Evolutionary conservation across 179 eudicot species (phyloP).

Genomic region (Silene vulgaris): DNA sequence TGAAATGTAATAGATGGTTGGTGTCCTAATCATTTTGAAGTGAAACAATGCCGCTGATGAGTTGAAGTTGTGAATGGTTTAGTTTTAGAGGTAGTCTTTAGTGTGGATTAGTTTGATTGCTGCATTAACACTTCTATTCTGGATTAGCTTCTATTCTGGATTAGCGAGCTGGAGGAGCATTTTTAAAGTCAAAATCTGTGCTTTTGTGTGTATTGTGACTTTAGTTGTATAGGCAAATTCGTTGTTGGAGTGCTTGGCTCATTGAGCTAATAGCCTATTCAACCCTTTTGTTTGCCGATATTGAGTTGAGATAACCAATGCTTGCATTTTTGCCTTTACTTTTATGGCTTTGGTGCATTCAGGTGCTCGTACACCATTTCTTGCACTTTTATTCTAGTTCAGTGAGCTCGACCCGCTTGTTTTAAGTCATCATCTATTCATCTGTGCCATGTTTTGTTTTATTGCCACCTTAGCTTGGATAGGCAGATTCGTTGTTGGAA

Average conservation of each 20-base stretch:
- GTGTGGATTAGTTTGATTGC: neutral
- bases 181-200: neutral
- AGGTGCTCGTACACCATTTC: constrained; percentile 25
- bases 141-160: too few species aligned
- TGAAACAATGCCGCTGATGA: neutral
- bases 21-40: too few species aligned
- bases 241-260: constrained; percentile 29
- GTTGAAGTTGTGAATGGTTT: neutral
- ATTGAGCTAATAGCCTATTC: constrained; percentile 23
- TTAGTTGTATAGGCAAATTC: constrained; percentile 3
- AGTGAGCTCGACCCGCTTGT: too few species aligned
- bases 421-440: too few species aligned
- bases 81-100: neutral
- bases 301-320: constrained; percentile 32
- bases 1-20: too few species aligned
- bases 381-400: too few species aligned
- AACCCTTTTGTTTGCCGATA: neutral
- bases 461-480: too few species aligned
- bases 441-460: too few species aligned
- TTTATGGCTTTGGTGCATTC: constrained; percentile 33
- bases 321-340: constrained; percentile 29
- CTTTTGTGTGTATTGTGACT: neutral
- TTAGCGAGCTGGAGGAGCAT: too few species aligned
- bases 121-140: neutral
- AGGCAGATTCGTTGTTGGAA: constrained; percentile 25